Evolutionary conservation across 2,329 filamentous ascomycete genomes (phyloP).

Genomic region (Microcera coccophila): DNA sequence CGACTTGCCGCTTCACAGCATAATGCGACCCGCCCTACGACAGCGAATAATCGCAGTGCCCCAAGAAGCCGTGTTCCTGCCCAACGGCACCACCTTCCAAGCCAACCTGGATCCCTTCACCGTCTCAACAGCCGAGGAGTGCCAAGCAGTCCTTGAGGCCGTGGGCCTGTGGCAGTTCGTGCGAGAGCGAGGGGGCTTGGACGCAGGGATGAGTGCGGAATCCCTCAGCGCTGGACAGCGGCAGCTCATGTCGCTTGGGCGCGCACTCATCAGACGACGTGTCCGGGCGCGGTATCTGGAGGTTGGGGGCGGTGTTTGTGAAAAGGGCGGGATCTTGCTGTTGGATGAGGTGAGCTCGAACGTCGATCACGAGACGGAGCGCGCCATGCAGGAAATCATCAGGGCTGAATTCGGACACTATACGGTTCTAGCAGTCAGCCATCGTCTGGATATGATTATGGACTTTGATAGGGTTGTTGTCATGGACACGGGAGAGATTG

Average conservation of each 20-base stretch:
- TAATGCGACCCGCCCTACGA: slow-evolving; percentile 41
- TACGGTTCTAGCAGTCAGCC: slow-evolving; percentile 49
- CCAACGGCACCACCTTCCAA: slow-evolving; percentile 19
- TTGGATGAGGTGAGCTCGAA: slow-evolving; percentile 38
- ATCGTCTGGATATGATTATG: slow-evolving; percentile 20
- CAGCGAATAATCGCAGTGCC: slow-evolving; percentile 46
- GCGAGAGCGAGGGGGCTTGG: slow-evolving; percentile 34
- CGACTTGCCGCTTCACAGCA: slow-evolving; percentile 29
- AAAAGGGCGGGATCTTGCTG: slow-evolving; percentile 31
- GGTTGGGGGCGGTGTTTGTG: too few species aligned
- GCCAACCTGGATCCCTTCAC: neutral
- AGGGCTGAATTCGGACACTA: slow-evolving; percentile 34
- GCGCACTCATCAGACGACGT: slow-evolving; percentile 32
- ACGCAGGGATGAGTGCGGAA: slow-evolving; percentile 29
- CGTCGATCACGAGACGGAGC: slow-evolving; percentile 34
- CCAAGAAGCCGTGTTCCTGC: slow-evolving; percentile 50
- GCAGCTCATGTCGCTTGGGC: slow-evolving; percentile 41
- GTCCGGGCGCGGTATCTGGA: neutral
- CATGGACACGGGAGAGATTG: slow-evolving; percentile 7
- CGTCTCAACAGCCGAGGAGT: slow-evolving; percentile 24
- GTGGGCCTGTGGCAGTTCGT: slow-evolving; percentile 26
- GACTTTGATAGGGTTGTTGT: slow-evolving; percentile 13
- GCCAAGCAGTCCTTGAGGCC: slow-evolving; percentile 33
- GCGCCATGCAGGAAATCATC: slow-evolving; percentile 33
- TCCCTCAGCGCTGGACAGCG: slow-evolving; percentile 41